phyloP scores from a whole-genome alignment of 2,329 filamentous ascomycete species.

The Aspergillus caelatus region DNA sequence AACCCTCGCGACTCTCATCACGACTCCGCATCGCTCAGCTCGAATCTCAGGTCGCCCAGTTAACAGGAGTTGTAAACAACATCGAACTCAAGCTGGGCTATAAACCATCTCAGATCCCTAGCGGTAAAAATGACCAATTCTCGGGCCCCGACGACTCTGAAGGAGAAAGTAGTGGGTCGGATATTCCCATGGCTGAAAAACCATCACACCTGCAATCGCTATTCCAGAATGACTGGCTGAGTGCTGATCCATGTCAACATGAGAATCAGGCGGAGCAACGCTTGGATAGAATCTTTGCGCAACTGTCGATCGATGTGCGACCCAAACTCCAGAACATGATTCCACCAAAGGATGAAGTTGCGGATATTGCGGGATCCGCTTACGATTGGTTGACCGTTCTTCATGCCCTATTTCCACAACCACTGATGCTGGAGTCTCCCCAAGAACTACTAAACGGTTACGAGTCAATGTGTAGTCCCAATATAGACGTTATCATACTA shows the following conservation, averaged over 20 bases:
- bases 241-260: constrained; percentile 13
- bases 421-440: constrained; percentile 12
- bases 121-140: neutral
- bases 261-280: constrained; percentile 11
- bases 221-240: constrained; percentile 25
- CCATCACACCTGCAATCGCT: constrained; percentile 19
- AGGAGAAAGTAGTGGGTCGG: constrained; percentile 16
- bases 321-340: constrained; percentile 20
- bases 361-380: constrained; percentile 11
- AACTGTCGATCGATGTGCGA: constrained; percentile 11
- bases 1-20: constrained; percentile 16
- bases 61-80: constrained; percentile 15
- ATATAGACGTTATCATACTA: constrained; percentile 16
- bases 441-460: constrained; percentile 15
- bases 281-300: constrained; percentile 7
- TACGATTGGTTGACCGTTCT: constrained; percentile 21
- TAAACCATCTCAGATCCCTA: constrained; percentile 2
- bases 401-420: constrained; percentile 19
- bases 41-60: constrained; percentile 17
- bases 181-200: constrained; percentile 15
- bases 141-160: constrained; percentile 15
- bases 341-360: constrained; percentile 14
- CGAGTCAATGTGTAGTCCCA: constrained; percentile 16
- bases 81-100: constrained; percentile 18
- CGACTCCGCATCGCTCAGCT: constrained; percentile 22